Evolutionary conservation across 805 yeast species (phyloP), one percentile per base, ranked within the genome.

Genomic region (Lachancea kluyveri): DNA sequence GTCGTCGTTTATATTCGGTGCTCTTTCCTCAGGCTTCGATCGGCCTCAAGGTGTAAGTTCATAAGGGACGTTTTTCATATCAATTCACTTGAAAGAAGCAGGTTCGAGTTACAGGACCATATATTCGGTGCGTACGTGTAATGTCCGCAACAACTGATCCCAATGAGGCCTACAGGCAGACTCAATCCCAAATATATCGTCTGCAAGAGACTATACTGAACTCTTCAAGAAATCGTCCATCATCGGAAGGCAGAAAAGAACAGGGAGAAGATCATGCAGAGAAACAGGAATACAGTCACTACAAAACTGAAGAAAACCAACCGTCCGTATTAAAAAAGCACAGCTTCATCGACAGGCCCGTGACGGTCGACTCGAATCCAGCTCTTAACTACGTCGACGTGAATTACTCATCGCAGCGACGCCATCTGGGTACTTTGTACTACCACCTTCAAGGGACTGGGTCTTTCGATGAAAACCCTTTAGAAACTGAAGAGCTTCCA

Each of bases 141-240:
- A 33, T 33, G 37, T 18, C 29, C 5, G 7, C 32, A 9, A 11
- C 33, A 6, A 23, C 26, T 15, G 48, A 41, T 19, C 30, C 36
- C 15, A 37, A 45, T 29, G 45, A 49, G 21, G 45, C 39, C 8
- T 56, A 56, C 33, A 46, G 52, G 22, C 43, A 49, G 28, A 54
- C 58, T 1, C 61, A 57, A 33, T 48, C 52, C 5, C 53, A 52
- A 20, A 58, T 58, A 8, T 48, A 48, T 25, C 45, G 48, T 12
- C 30, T 58, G 14, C 63, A 58, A 28, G 60, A 54, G 26, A 56
- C 60, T 5, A 44, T 58, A 12, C 33, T 57, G 25, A 55, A 56
- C 26, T 50, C 57, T 3, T 28, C 52, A 1, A 41, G 38, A 19
- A 31, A 32, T 16, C 33, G 13, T n/a, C n/a, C n/a, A n/a, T n/a